Conservation (phyloP, 2,329 filamentous ascomycete species). For the Penicillium sp. region DNA sequence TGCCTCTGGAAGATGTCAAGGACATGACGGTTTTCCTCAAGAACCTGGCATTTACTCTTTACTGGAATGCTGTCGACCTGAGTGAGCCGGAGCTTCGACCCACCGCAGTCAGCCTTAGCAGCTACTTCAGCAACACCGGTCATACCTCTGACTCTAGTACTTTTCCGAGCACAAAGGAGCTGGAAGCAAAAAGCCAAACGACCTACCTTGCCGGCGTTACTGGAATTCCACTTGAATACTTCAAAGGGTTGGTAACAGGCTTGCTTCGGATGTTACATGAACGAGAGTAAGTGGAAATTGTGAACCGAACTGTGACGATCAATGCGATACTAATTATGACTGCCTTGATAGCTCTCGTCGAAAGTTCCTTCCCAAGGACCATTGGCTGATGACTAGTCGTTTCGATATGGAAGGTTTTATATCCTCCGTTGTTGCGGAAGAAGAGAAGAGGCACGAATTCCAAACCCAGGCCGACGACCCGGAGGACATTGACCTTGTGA, state of each 20-base stretch:
- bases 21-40: conserved; percentile 80
- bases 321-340: not conserved
- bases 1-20: conserved; percentile 70
- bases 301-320: not conserved
- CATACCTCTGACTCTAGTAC: conserved; percentile 8
- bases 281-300: conserved; percentile 59
- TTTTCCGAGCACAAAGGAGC: conserved; percentile 32
- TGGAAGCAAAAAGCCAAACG: conserved; percentile 41
- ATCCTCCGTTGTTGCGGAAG: conserved; percentile 79
- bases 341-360: conserved; percentile 63
- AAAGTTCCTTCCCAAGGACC: conserved; percentile 74
- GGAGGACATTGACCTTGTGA: conserved; percentile 47
- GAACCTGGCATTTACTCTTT: conserved; percentile 83
- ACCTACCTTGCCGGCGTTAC: conserved; percentile 61
- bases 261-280: conserved; percentile 88
- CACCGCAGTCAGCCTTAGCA: conserved; percentile 43
- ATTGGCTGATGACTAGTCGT: conserved; percentile 89
- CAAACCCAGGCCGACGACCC: conserved; percentile 63
- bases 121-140: conserved; percentile 43
- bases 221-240: conserved; percentile 73
- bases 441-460: conserved; percentile 71
- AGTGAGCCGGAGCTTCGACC: conserved; percentile 44
- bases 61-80: conserved; percentile 75
- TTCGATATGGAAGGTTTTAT: conserved; percentile 91
- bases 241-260: conserved; percentile 76